These are phyloP conservation scores for Emmonsia crescens DNA, from an alignment of 2,329 filamentous ascomycete species.

Conservation along the genomic window DNA sequence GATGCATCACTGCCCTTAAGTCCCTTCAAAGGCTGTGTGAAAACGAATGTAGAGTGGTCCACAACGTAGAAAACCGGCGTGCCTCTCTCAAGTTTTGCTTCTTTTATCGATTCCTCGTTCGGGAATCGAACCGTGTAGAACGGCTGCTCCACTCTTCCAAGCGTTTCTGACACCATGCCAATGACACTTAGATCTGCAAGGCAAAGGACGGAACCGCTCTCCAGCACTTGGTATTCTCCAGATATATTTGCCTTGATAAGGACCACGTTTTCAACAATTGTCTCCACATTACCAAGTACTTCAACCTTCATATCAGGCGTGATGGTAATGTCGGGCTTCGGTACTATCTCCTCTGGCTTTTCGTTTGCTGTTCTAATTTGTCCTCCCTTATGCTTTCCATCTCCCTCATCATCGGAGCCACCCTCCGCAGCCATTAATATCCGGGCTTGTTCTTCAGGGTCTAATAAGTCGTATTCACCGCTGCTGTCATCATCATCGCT, in stretches of 20 bases:
- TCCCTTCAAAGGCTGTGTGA: constrained; percentile 68
- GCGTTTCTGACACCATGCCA: constrained; percentile 71
- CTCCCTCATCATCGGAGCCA: constrained; percentile 66
- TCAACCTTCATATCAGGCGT: constrained; percentile 66
- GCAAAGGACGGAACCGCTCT: constrained; percentile 74
- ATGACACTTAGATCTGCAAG: constrained; percentile 63
- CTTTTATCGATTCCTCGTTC: constrained; percentile 55
- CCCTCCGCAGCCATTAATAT: constrained; percentile 76
- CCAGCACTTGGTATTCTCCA: constrained; percentile 75
- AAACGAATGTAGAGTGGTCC: constrained; percentile 69
- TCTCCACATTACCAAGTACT: constrained; percentile 63
- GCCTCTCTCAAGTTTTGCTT: constrained; percentile 56
- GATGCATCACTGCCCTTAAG: constrained; percentile 88
- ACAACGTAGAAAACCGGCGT: constrained; percentile 69
- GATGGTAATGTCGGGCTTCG: constrained; percentile 69
- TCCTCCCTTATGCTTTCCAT: constrained; percentile 29
- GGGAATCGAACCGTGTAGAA: constrained; percentile 74
- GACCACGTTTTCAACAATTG: constrained; percentile 65
- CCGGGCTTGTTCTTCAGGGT: constrained; percentile 70
- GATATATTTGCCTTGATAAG: constrained; percentile 69
- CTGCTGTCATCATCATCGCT: constrained; percentile 39
- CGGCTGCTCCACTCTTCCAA: constrained; percentile 77
- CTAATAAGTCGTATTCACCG: constrained; percentile 58
- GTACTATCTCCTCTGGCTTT: constrained; percentile 48
- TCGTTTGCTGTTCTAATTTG: constrained; percentile 78